Conservation (phyloP, 2,329 filamentous ascomycete species). For the Talaromyces sp. region DNA sequence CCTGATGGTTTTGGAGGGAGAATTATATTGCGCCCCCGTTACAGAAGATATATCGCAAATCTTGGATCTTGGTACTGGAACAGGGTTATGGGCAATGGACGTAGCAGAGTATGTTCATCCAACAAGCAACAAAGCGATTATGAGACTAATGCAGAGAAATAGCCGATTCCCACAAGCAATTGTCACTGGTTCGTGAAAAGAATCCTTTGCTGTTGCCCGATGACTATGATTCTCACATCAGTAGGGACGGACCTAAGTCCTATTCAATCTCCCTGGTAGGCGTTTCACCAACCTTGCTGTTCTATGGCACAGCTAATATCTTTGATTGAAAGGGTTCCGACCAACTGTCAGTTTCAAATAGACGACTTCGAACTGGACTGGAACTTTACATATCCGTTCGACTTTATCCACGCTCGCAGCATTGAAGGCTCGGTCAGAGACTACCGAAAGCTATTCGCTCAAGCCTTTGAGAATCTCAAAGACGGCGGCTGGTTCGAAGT, state of each 20-base stretch:
- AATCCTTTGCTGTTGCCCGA: neutral
- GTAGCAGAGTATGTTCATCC: conserved; percentile 15
- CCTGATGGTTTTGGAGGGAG: conserved; percentile 14
- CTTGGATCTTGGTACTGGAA: conserved; percentile 10
- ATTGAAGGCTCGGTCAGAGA: conserved; percentile 25
- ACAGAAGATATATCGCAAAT: neutral
- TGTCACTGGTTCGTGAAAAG: conserved; percentile 14
- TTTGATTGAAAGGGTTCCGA: neutral
- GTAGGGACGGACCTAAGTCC: conserved; percentile 18
- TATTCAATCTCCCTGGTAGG: conserved; percentile 21
- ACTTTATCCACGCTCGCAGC: conserved; percentile 25
- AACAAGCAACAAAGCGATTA: conserved; percentile 13
- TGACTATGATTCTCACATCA: neutral
- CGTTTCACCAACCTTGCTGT: conserved; percentile 13
- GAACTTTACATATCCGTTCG: conserved; percentile 23
- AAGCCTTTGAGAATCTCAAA: conserved; percentile 22
- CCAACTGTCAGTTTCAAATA: conserved; percentile 16
- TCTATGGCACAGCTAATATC: neutral
- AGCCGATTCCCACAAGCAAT: conserved; percentile 8
- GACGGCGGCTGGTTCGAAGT: conserved; percentile 27
- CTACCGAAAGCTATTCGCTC: conserved; percentile 22
- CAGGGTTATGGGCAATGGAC: conserved; percentile 10
- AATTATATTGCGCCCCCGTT: conserved; percentile 18
- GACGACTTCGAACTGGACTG: conserved; percentile 27
- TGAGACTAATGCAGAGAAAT: neutral